Percentiles rank a stretch among this genome's conserved stretches.
phyloP scores from a whole-genome alignment of 1,284 basidiomycete genomes.

The Rhodotorula sp. region DNA sequence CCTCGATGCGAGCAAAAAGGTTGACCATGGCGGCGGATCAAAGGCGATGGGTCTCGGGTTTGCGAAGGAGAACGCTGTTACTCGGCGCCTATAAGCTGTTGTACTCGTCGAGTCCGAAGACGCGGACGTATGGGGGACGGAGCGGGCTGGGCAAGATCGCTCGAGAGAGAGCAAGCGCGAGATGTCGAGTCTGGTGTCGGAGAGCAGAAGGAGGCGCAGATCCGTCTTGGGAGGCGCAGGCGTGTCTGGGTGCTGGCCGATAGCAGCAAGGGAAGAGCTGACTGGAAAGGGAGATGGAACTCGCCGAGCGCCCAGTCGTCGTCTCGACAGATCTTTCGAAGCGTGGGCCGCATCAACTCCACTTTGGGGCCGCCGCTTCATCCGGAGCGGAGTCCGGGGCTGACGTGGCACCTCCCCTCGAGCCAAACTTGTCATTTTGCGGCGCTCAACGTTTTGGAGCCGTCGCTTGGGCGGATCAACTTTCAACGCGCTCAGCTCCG shows the following conservation, averaged over 20 bases:
- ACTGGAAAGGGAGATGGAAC: background rate
- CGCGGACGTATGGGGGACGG: no score
- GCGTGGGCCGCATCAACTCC: background rate
- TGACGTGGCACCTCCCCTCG: background rate
- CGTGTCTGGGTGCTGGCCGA: no score
- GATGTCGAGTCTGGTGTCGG: no score
- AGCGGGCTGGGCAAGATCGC: no score
- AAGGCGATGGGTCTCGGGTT: background rate
- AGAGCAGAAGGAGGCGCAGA: no score
- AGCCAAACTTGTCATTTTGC: no score
- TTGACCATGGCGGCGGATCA: slow-evolving; percentile 15
- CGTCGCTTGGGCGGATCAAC: background rate
- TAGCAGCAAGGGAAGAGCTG: no score
- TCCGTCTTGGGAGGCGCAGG: no score
- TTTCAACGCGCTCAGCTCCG: background rate
- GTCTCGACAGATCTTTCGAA: background rate
- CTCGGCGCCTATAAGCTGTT: background rate
- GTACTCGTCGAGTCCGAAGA: background rate
- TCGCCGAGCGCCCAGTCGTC: background rate
- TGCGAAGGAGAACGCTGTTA: no score
- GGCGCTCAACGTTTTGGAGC: background rate
- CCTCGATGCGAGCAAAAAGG: slow-evolving; percentile 46
- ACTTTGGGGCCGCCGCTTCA: background rate
- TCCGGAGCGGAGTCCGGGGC: no score
- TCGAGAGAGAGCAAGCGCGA: no score